Percentiles rank a stretch among this genome's conserved stretches.
Evolutionary conservation across 768 basidiomycete genomes (phyloP).

Genomic region (Phylloporus sp.): DNA sequence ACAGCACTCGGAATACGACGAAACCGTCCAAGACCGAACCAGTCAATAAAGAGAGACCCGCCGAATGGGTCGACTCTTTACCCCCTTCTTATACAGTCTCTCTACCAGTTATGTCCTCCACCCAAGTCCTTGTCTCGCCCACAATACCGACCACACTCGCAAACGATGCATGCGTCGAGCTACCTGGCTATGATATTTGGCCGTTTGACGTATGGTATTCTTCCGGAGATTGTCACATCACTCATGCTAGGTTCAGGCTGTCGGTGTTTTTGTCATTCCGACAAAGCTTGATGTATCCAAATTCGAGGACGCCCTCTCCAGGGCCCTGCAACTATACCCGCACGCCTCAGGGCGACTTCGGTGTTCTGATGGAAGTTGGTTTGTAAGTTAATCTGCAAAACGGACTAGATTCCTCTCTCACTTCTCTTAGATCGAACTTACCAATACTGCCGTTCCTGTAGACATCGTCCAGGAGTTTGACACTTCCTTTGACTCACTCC

Average conservation of each 20-base stretch:
- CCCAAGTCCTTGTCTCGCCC: constrained; percentile 16
- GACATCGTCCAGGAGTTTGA: constrained; percentile 10
- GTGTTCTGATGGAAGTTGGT: constrained; percentile 12
- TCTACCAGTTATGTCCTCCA: constrained; percentile 9
- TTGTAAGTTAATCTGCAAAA: constrained; percentile 10
- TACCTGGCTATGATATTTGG: constrained; percentile 25
- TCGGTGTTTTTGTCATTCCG: constrained; percentile 21
- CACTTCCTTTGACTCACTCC: constrained; percentile 4
- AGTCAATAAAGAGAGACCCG: too few relatives aligned
- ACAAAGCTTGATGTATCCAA: constrained; percentile 8
- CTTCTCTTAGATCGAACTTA: constrained; percentile 19
- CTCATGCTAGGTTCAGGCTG: constrained; percentile 8
- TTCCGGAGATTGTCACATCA: background rate
- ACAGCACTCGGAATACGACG: too few relatives aligned
- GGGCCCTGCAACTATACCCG: constrained; percentile 21
- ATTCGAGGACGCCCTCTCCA: constrained; percentile 24
- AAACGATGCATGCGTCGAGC: constrained; percentile 4
- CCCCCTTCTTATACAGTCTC: too few relatives aligned
- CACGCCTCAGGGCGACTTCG: constrained; percentile 23
- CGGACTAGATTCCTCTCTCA: background rate
- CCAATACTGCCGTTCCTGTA: constrained; percentile 15
- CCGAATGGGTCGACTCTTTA: too few relatives aligned
- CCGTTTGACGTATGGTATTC: constrained; percentile 10
- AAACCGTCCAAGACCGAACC: too few relatives aligned
- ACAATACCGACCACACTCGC: constrained; percentile 15